Percentiles rank a stretch among this genome's conserved stretches.
These are phyloP conservation scores for Eimeria falciformis DNA, from an alignment of 169 alveolate genomes.

Conservation along the genomic window DNA sequence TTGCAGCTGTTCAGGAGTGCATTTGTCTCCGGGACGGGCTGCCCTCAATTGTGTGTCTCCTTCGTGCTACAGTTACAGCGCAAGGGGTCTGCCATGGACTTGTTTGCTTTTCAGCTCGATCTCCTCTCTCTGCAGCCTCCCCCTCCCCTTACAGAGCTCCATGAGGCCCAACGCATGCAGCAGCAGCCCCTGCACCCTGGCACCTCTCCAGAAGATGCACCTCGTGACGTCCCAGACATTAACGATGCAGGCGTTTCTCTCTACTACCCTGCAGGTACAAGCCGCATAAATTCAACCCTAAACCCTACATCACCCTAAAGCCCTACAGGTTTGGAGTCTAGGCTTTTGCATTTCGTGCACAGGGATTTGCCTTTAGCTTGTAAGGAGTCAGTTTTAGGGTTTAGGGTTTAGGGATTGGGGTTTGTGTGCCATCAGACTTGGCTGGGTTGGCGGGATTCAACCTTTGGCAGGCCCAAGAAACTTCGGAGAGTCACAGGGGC, in stretches of 20 bases:
- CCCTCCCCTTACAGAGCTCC: slow-evolving; percentile 34
- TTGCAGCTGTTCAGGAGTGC: slow-evolving; percentile 79
- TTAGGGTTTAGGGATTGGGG: too few species aligned
- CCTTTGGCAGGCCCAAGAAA: slow-evolving; percentile 74
- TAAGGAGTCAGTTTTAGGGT: too few species aligned
- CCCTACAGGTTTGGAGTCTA: too few species aligned
- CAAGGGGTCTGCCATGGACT: slow-evolving; percentile 92
- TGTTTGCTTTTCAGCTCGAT: slow-evolving; percentile 84
- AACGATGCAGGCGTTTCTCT: slow-evolving; percentile 26
- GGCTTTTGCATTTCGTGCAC: too few species aligned
- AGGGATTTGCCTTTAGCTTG: too few species aligned
- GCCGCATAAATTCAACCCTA: too few species aligned
- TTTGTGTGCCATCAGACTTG: slow-evolving; percentile 49
- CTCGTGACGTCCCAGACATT: not conserved
- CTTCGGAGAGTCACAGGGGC: slow-evolving; percentile 21
- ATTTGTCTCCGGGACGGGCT: slow-evolving; percentile 82
- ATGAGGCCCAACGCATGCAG: not conserved
- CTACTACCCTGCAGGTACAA: slow-evolving; percentile 59
- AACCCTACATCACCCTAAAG: too few species aligned
- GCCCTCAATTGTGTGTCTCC: slow-evolving; percentile 84
- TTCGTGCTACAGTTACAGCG: slow-evolving; percentile 89
- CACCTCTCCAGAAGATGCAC: not conserved
- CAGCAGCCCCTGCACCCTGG: slow-evolving; percentile 20
- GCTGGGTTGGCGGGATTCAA: slow-evolving; percentile 69
- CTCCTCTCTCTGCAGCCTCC: slow-evolving; percentile 89